Evolutionary conservation across 2,329 filamentous ascomycete genomes (phyloP), one percentile per base, ranked within the genome.

Genomic region (Camptophora hylomeconis): DNA sequence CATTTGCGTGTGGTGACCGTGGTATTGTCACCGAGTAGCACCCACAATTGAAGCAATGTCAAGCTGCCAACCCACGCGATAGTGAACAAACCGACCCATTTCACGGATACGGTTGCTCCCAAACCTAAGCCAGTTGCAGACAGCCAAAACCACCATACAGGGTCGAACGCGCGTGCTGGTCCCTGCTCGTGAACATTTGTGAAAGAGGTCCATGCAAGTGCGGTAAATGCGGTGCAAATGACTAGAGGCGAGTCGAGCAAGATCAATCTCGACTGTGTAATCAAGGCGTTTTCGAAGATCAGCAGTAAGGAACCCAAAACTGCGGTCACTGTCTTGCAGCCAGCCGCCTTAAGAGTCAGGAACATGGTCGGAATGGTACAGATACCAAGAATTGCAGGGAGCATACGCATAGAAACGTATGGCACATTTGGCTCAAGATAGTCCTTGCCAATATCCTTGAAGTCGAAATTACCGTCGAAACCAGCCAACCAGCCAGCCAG

Each of bases 371-470:
- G 87, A 29, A 92, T 82, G 20, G 92, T 72, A 32, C 92, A 58
- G 35, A 95, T 76, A 51, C 89, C 89, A 45, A 84, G 78, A 41
- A 95, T 62, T 31, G 89, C 89, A 20, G 89, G 87, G 43, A 93
- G 74, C 58, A 95, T 59, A 53, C 89, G 80, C 89, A 98, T 98
- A 32, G 89, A 80, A 32, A 98, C 89, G 57, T 98, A 98, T 23
- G 89, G 89, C 31, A 98, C 89, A 30, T 75, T 74, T 3, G 89
- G 84, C 60, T 93, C 89, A 39, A 95, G 54, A 53, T 98, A 98
- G 56, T 98, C 89, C 63, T 95, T 94, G 57, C 89, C 89, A 58
- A 98, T 98, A 45, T 98, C 86, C 65, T 95, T 98, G 67, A 98
- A 98, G 56, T 95, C 89, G 53, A 98, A 98, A 39, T 83, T 69